Conservation (phyloP, 2,329 filamentous ascomycete species). For the Onygena corvina region DNA sequence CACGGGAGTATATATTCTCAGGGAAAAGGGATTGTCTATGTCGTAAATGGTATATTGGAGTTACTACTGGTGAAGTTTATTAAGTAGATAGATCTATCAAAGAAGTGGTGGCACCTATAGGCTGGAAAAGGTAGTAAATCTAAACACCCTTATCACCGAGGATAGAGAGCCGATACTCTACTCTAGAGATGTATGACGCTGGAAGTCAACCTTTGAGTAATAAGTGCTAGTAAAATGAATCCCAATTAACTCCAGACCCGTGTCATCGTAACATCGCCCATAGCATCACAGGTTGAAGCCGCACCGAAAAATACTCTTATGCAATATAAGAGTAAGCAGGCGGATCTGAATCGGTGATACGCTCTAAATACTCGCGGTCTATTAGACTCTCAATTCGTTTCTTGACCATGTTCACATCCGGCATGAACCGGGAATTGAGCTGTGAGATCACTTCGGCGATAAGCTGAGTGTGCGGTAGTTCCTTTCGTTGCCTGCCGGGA, state of each 20-base stretch:
- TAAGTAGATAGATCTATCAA: neutral
- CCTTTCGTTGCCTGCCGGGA: conserved; percentile 37
- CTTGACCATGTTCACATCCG: conserved; percentile 43
- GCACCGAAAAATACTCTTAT: conserved; percentile 15
- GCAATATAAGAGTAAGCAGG: conserved; percentile 38
- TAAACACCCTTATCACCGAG: neutral
- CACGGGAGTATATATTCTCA: neutral
- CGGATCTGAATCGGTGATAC: conserved; percentile 30
- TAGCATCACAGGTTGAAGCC: neutral
- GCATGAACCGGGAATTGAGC: conserved; percentile 38
- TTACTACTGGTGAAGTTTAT: neutral
- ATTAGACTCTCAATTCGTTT: conserved; percentile 43
- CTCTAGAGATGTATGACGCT: neutral
- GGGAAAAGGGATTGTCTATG: neutral
- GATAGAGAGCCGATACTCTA: neutral
- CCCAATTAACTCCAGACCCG: neutral
- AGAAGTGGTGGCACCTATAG: neutral
- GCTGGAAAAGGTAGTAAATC: neutral
- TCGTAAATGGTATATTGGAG: neutral
- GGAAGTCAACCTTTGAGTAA: neutral
- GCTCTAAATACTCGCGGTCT: conserved; percentile 43
- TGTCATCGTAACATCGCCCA: neutral
- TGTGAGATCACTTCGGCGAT: conserved; percentile 42
- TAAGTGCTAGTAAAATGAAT: too few relatives aligned
- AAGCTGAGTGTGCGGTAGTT: conserved; percentile 36